phyloP scores from a whole-genome alignment of 2,329 filamentous ascomycete species.

The Mariannaea sp. region DNA sequence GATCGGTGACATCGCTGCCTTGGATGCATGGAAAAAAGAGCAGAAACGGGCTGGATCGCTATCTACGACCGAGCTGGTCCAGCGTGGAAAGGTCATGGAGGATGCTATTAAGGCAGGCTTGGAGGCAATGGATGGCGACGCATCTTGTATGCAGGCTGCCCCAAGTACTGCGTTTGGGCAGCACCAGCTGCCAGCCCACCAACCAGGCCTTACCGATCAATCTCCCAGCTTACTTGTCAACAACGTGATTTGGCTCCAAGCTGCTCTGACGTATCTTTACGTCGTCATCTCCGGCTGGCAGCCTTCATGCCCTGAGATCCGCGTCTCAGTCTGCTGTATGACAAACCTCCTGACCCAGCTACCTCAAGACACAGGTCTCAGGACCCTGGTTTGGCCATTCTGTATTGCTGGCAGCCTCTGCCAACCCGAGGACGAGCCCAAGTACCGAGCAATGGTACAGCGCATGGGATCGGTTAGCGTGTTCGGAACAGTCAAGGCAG shows the following conservation, averaged over 20 bases:
- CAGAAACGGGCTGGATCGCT: constrained; percentile 50
- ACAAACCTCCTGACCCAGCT: constrained; percentile 43
- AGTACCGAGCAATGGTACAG: constrained; percentile 48
- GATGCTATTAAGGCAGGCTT: constrained; percentile 43
- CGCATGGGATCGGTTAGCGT: constrained; percentile 49
- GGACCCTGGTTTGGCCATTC: constrained; percentile 48
- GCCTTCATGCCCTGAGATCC: constrained; percentile 50
- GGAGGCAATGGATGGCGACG: constrained; percentile 37
- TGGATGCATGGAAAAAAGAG: constrained; percentile 61
- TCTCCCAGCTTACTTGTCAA: constrained; percentile 35
- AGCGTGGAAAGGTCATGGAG: constrained; percentile 50
- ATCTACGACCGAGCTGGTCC: constrained; percentile 51
- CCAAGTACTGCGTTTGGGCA: constrained; percentile 21
- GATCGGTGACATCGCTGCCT: constrained; percentile 57
- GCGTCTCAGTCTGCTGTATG: constrained; percentile 40
- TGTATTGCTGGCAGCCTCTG: constrained; percentile 50
- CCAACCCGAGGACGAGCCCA: constrained; percentile 46
- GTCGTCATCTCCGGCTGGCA: constrained; percentile 58
- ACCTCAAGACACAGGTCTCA: constrained; percentile 40
- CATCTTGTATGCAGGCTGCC: too few relatives aligned
- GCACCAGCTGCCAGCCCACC: constrained; percentile 29
- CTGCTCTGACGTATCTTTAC: constrained; percentile 52
- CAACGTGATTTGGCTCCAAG: constrained; percentile 54
- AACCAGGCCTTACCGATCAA: constrained; percentile 26
- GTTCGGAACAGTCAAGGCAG: constrained; percentile 52